Base-by-base conservation (phyloP, 805 yeast genomes). In the Saccharomycopsis selenospora region DNA sequence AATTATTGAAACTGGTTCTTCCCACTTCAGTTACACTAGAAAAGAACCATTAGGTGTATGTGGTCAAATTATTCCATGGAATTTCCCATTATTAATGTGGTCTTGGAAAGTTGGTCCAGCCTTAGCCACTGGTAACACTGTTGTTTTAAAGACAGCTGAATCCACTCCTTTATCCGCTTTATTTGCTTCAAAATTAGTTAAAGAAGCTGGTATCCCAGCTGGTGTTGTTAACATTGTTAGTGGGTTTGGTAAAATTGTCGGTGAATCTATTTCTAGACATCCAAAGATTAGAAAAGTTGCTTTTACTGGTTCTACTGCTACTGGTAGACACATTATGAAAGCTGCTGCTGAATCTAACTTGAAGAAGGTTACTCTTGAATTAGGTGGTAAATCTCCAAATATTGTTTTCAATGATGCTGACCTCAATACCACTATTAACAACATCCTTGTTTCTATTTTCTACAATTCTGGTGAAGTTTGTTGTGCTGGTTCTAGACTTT, bases 1-100 rank as follows among this genome's bases (percentile, higher is more conserved):
- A 61, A 66, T 77, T 38, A 73, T 82, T 44, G 76, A 79, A 57
- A 75, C 86, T 42, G 87, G 85, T 54, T 67, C 70, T 45, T 66
- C 76, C 33, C 82, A 83, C 64, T 74, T 80, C 59, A 77, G 74
- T 57, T 83, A 73, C 69, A 79, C 85, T 48, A 72, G 76, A 61
- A 78, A 78, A 64, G 89, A 82, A 65, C 90, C 91, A 57, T 65
- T 83, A 56, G 91, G 90, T 64, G 85, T 83, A 36, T 82, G 88
- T 70, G 91, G 90, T 56, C 88, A 82, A 65, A 82, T 84, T 55
- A 83, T 84, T 54, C 90, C 91, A 63, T 84, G 90, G 90, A 84
- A 84, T 65, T 84, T 84, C 77, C 91, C 91, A 58, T 66, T 84
- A 55, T 73, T 84, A 71, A 83, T 84, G 85, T 73, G 80, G 64